Conservation (phyloP, 2,329 filamentous ascomycete genomes). For the Epicoccum sorghinum region DNA sequence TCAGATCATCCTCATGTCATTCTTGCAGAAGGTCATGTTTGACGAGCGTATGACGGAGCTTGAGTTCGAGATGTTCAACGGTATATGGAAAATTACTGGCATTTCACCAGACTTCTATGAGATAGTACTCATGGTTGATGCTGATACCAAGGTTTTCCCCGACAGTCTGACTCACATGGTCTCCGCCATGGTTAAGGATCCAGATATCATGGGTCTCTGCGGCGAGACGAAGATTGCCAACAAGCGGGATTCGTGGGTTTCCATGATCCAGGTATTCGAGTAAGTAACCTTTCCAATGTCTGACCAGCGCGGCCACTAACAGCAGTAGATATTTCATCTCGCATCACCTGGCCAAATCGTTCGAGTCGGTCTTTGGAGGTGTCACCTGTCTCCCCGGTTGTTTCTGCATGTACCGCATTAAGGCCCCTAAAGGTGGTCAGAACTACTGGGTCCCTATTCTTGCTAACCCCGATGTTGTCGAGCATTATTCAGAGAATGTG, state of each 20-base stretch:
- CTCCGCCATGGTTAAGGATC: slow-evolving; percentile 98
- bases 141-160: slow-evolving; percentile 98
- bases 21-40: slow-evolving; percentile 99
- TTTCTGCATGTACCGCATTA: slow-evolving; percentile 99
- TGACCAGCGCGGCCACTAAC: slow-evolving; percentile 35
- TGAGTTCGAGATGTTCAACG: slow-evolving; percentile 99
- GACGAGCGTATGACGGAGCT: slow-evolving; percentile 99
- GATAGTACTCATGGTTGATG: slow-evolving; percentile 97
- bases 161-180: slow-evolving; percentile 99
- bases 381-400: slow-evolving; percentile 97
- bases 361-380: slow-evolving; percentile 98
- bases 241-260: slow-evolving; percentile 92
- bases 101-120: slow-evolving; percentile 99
- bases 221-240: slow-evolving; percentile 99
- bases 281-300: slow-evolving; percentile 45
- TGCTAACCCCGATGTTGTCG: slow-evolving; percentile 96
- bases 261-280: slow-evolving; percentile 98
- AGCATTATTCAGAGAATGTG: slow-evolving; percentile 99
- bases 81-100: slow-evolving; percentile 96
- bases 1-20: slow-evolving; percentile 99
- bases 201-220: slow-evolving; percentile 98
- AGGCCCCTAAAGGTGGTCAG: slow-evolving; percentile 95
- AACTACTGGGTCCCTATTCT: slow-evolving; percentile 99
- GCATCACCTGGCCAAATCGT: slow-evolving; percentile 94
- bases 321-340: slow-evolving; percentile 83